Evolutionary conservation across 2,329 filamentous ascomycete genomes (phyloP).

Genomic region (Huntiella decipiens): DNA sequence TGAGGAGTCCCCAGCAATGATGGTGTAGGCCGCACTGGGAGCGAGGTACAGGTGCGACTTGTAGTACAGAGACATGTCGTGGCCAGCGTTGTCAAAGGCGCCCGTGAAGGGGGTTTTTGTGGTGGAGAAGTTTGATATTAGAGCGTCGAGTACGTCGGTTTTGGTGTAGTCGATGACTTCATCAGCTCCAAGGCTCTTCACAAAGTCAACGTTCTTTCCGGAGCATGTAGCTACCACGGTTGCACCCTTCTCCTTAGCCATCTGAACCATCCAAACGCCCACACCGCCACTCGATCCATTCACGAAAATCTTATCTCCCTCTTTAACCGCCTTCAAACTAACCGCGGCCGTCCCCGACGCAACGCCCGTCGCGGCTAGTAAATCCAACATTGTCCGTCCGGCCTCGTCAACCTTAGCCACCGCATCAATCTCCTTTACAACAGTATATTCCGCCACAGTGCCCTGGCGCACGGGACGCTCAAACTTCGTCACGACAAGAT

Average conservation of each 20-base stretch:
- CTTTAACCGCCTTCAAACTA: background rate
- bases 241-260: constrained; percentile 42
- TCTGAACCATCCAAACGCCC: constrained; percentile 42
- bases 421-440: constrained; percentile 16
- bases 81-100: constrained; percentile 42
- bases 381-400: constrained; percentile 23
- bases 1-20: constrained; percentile 26
- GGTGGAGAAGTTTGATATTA: constrained; percentile 25
- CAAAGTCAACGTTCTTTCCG: constrained; percentile 35
- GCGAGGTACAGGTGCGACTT: constrained; percentile 30
- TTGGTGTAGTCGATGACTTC: constrained; percentile 43
- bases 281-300: constrained; percentile 47
- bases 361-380: constrained; percentile 27
- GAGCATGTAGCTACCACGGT: constrained; percentile 44
- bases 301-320: constrained; percentile 41
- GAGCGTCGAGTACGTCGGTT: constrained; percentile 25
- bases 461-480: constrained; percentile 19
- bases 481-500: constrained; percentile 25
- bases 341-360: constrained; percentile 19
- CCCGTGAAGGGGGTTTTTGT: constrained; percentile 23
- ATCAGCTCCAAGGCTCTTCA: constrained; percentile 41
- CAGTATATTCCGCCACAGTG: constrained; percentile 24
- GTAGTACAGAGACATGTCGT: constrained; percentile 32
- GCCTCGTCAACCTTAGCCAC: constrained; percentile 7
- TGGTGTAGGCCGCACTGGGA: constrained; percentile 28